Percentiles rank a stretch among this genome's conserved stretches.
Conservation (phyloP, 805 yeast genomes). For the Saccharomycopsis javanensis region DNA sequence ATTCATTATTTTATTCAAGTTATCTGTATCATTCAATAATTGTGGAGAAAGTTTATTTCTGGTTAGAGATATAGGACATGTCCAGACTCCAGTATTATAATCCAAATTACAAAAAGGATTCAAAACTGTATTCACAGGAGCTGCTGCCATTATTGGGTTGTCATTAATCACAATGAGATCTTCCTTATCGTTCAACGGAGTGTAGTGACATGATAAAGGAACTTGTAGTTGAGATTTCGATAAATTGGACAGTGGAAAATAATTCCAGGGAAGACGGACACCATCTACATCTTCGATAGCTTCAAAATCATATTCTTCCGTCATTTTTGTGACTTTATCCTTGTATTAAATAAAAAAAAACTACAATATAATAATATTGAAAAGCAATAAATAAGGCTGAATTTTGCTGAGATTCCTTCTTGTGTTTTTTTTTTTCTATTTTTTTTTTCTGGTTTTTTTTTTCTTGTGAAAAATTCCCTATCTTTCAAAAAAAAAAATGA, state of each 20-base stretch:
- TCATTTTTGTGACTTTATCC: background rate
- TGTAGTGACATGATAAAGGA: constrained; percentile 51
- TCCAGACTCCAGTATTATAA: constrained; percentile 42
- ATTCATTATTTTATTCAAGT: constrained; percentile 25
- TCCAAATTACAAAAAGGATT: constrained; percentile 50
- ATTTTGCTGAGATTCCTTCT: too few species aligned
- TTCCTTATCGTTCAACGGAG: constrained; percentile 45
- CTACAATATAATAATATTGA: too few species aligned
- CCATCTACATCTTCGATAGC: constrained; percentile 55
- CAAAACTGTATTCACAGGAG: constrained; percentile 41
- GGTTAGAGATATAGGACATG: constrained; percentile 43
- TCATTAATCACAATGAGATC: constrained; percentile 43
- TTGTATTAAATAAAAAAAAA: background rate
- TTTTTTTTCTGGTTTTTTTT: background rate
- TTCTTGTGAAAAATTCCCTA: background rate
- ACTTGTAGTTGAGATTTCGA: constrained; percentile 50
- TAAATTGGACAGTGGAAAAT: constrained; percentile 48
- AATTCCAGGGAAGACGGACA: constrained; percentile 68
- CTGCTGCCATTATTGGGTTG: constrained; percentile 37
- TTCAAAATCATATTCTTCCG: constrained; percentile 35
- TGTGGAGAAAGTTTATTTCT: constrained; percentile 46
- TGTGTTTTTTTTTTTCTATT: background rate
- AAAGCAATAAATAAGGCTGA: too few species aligned
- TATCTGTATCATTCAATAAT: constrained; percentile 31
- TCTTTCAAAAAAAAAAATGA: background rate